Percentiles rank a stretch among this genome's conserved stretches.
Conservation (phyloP, 352 stramenopile genomes). For the Phytophthora uliginosa region DNA sequence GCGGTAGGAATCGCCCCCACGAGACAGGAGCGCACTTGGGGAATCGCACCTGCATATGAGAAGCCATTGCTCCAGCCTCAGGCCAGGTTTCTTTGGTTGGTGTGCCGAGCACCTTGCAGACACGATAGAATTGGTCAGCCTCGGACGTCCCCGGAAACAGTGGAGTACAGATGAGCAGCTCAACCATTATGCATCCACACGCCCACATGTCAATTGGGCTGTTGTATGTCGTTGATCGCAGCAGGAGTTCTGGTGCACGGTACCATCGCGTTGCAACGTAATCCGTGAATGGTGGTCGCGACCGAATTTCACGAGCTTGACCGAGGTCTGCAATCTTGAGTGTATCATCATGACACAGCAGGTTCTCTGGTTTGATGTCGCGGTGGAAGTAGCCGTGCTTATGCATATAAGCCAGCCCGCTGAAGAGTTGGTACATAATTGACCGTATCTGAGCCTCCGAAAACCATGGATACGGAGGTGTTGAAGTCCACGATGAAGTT, state of each 20-base stretch:
- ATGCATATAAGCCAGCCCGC: constrained; percentile 82
- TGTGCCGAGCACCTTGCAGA: constrained; percentile 93
- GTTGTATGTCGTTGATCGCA: constrained; percentile 80
- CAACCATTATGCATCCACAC: constrained; percentile 85
- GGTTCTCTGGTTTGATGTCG: constrained; percentile 87
- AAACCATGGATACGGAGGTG: constrained; percentile 48
- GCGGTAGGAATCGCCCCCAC: constrained; percentile 78
- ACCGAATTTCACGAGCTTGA: constrained; percentile 80
- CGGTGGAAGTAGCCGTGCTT: constrained; percentile 89
- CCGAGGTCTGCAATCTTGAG: constrained; percentile 85
- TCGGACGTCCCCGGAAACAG: constrained; percentile 92
- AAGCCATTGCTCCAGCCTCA: constrained; percentile 90
- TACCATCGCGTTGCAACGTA: constrained; percentile 88
- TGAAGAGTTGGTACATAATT: constrained; percentile 86
- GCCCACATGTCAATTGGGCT: constrained; percentile 88
- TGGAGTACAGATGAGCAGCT: constrained; percentile 76
- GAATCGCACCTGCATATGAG: constrained; percentile 94
- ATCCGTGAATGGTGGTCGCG: constrained; percentile 74
- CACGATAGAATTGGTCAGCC: constrained; percentile 97
- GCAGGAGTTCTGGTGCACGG: constrained; percentile 74
- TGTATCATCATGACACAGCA: constrained; percentile 66
- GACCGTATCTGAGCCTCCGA: constrained; percentile 76
- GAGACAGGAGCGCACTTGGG: constrained; percentile 86
- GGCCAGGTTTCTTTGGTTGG: constrained; percentile 93
- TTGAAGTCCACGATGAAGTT: constrained; percentile 10